Evolutionary conservation across 129 eudicot species (phyloP).

Genomic region (Tagetes erecta): DNA sequence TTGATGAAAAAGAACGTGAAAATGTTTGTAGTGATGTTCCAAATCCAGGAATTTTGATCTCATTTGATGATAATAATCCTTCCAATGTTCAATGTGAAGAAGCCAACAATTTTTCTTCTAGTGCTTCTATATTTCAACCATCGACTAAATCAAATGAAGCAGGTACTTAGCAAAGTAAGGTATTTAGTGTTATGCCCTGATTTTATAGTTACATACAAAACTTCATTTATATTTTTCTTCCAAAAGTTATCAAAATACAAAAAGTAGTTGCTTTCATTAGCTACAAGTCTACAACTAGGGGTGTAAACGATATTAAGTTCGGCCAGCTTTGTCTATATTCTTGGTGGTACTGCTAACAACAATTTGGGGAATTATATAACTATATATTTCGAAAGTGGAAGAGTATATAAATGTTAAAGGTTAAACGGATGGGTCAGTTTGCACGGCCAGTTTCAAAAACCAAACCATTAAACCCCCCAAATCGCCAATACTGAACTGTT

Average conservation of each 20-base stretch:
- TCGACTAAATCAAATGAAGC: constrained; percentile 9
- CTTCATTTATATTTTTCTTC: neutral
- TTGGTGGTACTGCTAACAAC: neutral
- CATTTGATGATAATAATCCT: constrained; percentile 15
- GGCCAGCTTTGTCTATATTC: neutral
- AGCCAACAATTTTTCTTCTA: constrained; percentile 4
- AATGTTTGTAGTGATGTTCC: constrained; percentile 27
- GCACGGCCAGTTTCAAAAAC: neutral
- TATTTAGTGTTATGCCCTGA: neutral
- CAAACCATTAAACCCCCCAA: too few species aligned
- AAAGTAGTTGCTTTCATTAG: neutral
- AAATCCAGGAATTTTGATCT: constrained; percentile 21
- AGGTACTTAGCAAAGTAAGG: neutral
- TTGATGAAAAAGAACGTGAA: constrained; percentile 26
- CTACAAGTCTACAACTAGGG: neutral
- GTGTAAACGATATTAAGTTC: neutral
- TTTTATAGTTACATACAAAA: neutral
- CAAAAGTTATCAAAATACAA: neutral
- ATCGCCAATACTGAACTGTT: neutral
- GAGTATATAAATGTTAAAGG: neutral
- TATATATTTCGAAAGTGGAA: neutral
- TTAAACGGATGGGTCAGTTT: neutral
- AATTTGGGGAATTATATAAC: neutral
- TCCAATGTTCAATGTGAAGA: constrained; percentile 32
- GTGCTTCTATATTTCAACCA: constrained; percentile 23